These are phyloP conservation scores for Ilyonectria robusta DNA, from an alignment of 2,329 filamentous ascomycete genomes.

Conservation along the genomic window DNA sequence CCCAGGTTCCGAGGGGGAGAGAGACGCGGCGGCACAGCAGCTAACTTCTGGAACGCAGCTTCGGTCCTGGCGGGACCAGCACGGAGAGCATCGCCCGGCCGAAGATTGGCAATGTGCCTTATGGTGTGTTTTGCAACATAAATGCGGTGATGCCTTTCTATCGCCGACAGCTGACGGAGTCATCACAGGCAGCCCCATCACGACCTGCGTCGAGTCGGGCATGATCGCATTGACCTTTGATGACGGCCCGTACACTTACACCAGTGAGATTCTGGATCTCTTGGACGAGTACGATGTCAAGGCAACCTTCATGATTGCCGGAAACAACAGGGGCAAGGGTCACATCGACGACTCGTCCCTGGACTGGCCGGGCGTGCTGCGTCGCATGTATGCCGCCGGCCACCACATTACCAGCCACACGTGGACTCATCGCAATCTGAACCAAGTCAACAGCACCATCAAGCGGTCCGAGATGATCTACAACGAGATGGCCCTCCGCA, in stretches of 20 bases:
- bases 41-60: constrained; percentile 44
- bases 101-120: constrained; percentile 53
- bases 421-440: constrained; percentile 63
- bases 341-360: constrained; percentile 56
- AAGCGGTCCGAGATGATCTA: constrained; percentile 58
- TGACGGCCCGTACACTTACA: constrained; percentile 62
- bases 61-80: constrained; percentile 49
- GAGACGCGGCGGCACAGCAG: background rate
- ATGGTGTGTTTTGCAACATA: constrained; percentile 48
- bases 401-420: constrained; percentile 65
- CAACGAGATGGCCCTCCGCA: constrained; percentile 61
- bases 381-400: constrained; percentile 57
- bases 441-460: constrained; percentile 51
- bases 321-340: constrained; percentile 58
- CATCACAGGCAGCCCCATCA: constrained; percentile 52
- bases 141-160: constrained; percentile 28
- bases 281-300: constrained; percentile 50
- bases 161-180: constrained; percentile 36
- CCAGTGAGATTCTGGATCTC: constrained; percentile 57
- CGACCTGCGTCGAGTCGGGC: constrained; percentile 52
- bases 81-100: constrained; percentile 52
- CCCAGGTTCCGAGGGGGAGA: background rate
- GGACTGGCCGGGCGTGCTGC: constrained; percentile 55
- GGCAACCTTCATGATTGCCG: constrained; percentile 60
- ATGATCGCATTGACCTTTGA: constrained; percentile 63